Base-by-base conservation (phyloP, 2,329 filamentous ascomycete species). In the Aspergillus quadrilineatus region DNA sequence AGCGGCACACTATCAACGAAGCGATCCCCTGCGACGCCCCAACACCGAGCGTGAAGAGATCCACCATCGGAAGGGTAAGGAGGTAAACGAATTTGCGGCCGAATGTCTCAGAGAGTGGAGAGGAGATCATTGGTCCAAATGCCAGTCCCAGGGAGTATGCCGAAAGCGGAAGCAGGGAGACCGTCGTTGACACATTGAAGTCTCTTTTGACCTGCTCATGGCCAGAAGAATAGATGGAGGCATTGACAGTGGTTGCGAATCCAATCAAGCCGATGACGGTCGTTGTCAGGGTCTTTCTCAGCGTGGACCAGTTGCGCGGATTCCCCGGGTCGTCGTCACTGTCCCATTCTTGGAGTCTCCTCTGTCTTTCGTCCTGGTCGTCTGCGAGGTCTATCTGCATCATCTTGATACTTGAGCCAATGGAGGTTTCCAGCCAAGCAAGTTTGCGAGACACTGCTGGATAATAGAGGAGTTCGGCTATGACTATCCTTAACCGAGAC, bases 61-160 rank as follows among this genome's bases (percentile, higher is more conserved):
- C 83, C 6, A 85, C 88, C 47, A 84, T 80, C 4, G 82, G 85
- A 56, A 89, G 80, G 47, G 84, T 85, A 70, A 89, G 86, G 61
- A 90, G 71, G 56, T 86, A 86, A 69, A 92, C 90, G 37, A 89
- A 70, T 34, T 83, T 79, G 29, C 89, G 83, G 37, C 89, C 89
- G 63, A 80, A 84, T 37, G 89, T 77, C 74, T 93, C 89, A 1
- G 86, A 89, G 4, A 92, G 75, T 0, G 89, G 89, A 2, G 88
- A 89, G 78, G 87, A 89, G 22, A 92, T 77, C 0, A 84, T 82
- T 1, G 89, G 89, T 0, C 88, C 89, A 54, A 88, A 84, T 1
- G 86, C 89, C 46, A 90, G 87, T 39, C 86, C 86, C 7, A 89
- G 73, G n/a, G 89, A 86, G 73, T 86, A 90, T 50, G 89, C 79